Evolutionary conservation across 2,329 filamentous ascomycete species (phyloP), one percentile per base, ranked within the genome.

Genomic region (Xylariaceae sp.): DNA sequence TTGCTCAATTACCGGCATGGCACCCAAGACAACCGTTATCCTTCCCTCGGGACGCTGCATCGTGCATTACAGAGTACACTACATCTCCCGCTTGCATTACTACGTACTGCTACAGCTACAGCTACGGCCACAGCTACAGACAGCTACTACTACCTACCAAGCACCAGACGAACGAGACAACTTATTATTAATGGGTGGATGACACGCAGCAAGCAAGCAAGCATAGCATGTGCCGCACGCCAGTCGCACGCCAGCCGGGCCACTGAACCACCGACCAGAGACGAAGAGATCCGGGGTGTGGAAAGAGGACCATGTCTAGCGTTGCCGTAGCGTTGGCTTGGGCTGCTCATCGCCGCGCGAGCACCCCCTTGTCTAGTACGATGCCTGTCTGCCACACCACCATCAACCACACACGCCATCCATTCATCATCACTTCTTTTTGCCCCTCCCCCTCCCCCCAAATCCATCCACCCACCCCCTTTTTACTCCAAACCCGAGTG

Each of bases 361-460:
- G 23, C 34, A 58, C 63, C 65, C 61, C 68, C 68, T 69, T 69
- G 68, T 70, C 68, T 70, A 70, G 68, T 64, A 59, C 59, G 58
- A 45, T 57, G 63, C 62, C 41, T 48, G 66, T 70, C 66, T 70
- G 52, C 63, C 68, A 70, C 68, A 69, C 68, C 64, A 64, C 58
- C 60, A 44, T 23, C 55, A 56, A 59, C 48, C 18, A 13, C 51
- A 49, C 53, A 62, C 61, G 51, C 56, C 61, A 58, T 61, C 45
- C 56, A 45, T 50, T 41, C 55, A 57, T 62, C 57, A 62, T 15
- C 55, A 52, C 51, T 52, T 15, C 23, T 2, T 8, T 9, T 17
- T 3, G 13, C 39, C 39, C 11, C 8, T 11, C 30, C 13, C 23
- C 30, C 23, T 49, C 41, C 55, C 44, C 9, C 58, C 51, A 30